Base-by-base conservation (phyloP, 208 protist species). In the Phytomonas francai region DNA sequence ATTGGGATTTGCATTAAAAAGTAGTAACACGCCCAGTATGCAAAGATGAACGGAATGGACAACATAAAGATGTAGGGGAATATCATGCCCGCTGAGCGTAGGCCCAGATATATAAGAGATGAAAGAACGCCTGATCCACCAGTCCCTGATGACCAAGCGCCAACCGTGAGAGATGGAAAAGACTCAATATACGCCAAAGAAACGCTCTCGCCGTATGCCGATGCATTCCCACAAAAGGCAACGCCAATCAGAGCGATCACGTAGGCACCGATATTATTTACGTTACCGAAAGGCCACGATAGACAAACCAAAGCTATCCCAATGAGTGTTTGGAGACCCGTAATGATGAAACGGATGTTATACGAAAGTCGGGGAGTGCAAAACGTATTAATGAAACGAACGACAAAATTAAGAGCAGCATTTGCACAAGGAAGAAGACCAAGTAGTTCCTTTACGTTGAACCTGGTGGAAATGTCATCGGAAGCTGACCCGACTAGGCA, bases 101-200 rank as follows among this genome's bases (percentile, higher is more conserved):
- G 59, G 16, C 65, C 78, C n/a, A 97, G 74, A 66, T 89, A 94
- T 39, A 95, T 68, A 0, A 92, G 66, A 33, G 89, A 80, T 1
- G 88, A 76, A 58, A 76, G 68, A 12, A 97, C 90, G 62, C 93
- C 93, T 11, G 93, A 93, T 31, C 93, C 81, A 57, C 93, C 93
- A 11, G 93, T 97, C 39, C 93, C 93, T 22, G 80, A 89, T 51
- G 78, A 80, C 90, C 91, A 97, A 34, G 86, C 87, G 42, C 87
- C 87, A 34, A 97, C 89, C 39, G 87, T 76, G 30, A 76, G 79
- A 12, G 86, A 42, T 14, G 89, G 89, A 70, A 91, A 94, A 31
- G 78, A 82, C 72, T 96, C 85, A 34, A 97, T 39, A 72, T 88
- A 95, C 0, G 83, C 76, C 3, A 97, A 70, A 32, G 83, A 66